phyloP scores from a whole-genome alignment of 176 grass and related monocot species.

The Bothriochloa decipiens region DNA sequence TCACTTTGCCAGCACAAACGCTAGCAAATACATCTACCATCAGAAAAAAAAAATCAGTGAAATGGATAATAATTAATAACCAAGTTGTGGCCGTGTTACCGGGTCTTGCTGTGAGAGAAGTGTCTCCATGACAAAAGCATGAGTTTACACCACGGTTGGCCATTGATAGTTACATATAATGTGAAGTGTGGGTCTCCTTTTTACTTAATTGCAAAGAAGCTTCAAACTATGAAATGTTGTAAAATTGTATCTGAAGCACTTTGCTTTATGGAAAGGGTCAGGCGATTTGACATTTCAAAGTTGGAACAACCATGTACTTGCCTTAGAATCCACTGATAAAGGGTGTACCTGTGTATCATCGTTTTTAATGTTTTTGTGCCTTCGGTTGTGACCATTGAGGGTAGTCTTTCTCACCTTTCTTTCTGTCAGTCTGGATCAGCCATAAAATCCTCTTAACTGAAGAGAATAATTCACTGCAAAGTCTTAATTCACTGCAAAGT shows the following conservation, averaged over 20 bases:
- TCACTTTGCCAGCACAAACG: too few species aligned
- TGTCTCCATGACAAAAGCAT: slow-evolving; percentile 24
- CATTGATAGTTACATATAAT: not conserved
- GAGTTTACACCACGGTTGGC: slow-evolving; percentile 27
- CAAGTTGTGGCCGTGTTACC: not conserved
- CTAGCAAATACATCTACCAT: not conserved
- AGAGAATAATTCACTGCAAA: too few species aligned
- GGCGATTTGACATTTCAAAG: slow-evolving; percentile 1
- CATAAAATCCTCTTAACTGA: not conserved
- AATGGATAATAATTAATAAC: not conserved
- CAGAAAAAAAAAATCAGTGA: not conserved
- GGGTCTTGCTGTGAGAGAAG: slow-evolving; percentile 40
- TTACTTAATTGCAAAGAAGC: not conserved
- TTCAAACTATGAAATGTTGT: slow-evolving; percentile 22
- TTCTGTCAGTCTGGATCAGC: not conserved
- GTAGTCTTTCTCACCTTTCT: not conserved
- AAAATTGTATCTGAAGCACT: slow-evolving; percentile 25
- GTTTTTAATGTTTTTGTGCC: not conserved
- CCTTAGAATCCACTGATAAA: slow-evolving; percentile 42
- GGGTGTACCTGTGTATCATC: not conserved
- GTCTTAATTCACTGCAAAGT: not conserved
- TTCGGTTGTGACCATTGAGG: slow-evolving; percentile 3
- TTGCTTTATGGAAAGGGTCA: slow-evolving; percentile 36
- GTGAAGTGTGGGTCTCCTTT: not conserved
- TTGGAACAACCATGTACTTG: slow-evolving; percentile 28